Evolutionary conservation across 345 rosid species (phyloP), one percentile per base, ranked within the genome.

Genomic region (Fremontodendron californicum): DNA sequence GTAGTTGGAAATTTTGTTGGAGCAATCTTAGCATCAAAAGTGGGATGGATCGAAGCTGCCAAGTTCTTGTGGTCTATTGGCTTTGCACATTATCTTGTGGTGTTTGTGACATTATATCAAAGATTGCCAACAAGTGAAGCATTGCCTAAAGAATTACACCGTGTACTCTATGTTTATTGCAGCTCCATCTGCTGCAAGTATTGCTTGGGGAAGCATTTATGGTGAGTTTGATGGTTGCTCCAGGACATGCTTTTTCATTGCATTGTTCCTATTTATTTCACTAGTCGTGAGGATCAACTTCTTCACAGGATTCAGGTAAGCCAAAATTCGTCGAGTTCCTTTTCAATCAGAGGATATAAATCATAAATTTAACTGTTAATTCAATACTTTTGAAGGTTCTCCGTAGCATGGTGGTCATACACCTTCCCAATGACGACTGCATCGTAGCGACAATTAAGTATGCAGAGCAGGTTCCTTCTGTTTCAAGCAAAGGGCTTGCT

Each of bases 151-250:
- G 98, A 95, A 85, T 86, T 95, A 13, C 99, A 95, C 76, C 99
- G 99, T 92, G 25, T 95, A 90, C 82, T 95, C 98, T 18, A 93
- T 95, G 99, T 95, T 95, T 85, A 95, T 95, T 29, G 99, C 99
- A 37, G 98, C 99, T 3, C 99, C 99, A 0, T 92, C 99, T 0
- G 97, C 98, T 11, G 96, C 99, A 37, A 93, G 99, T 80, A 87
- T 95, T 8, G 94, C 98, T 43, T 93, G 99, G 99, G 86, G 88
- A 74, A 82, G 89, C 8, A 95, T 93, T n/a, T 95, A 93, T 65
- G 86, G 87, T 1, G 94, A 89, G 27, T 92, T 95, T 46, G 97
- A 93, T 68, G 99, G 94, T 46, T 73, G 84, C 69, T 82, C 98
- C 2, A 89, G 97, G 80, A 95, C 89, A 81, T 93, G 98, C 85